phyloP scores from a whole-genome alignment of 176 grass and related monocot genomes.

The Tillandsia fasciculata region DNA sequence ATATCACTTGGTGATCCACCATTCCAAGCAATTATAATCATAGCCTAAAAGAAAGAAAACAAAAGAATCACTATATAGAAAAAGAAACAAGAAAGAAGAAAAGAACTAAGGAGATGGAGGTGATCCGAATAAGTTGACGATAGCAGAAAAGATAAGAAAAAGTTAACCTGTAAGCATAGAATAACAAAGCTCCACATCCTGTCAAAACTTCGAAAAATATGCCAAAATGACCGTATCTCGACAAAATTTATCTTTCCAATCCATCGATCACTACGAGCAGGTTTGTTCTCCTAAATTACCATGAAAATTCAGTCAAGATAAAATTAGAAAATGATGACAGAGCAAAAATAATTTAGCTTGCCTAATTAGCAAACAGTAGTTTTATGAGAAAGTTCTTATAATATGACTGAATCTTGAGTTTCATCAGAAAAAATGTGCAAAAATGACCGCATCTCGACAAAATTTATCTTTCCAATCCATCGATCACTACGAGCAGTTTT shows the following conservation, averaged over 20 bases:
- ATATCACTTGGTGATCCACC: constrained; percentile 80
- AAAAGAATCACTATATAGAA: constrained; percentile 16
- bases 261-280: constrained; percentile 34
- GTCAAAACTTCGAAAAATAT: constrained; percentile 97
- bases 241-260: constrained; percentile 98
- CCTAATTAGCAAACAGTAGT: no score
- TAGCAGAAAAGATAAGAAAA: constrained; percentile 11
- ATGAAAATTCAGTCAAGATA: constrained; percentile 4
- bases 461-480: constrained; percentile 96
- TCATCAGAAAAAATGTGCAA: constrained; percentile 66
- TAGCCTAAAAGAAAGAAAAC: constrained; percentile 43
- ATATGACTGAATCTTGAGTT: no score
- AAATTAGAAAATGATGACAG: neutral
- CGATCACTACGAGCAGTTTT: constrained; percentile 22
- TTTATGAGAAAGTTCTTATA: no score
- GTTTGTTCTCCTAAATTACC: constrained; percentile 46
- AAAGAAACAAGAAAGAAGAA: constrained; percentile 14
- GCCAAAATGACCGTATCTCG: constrained; percentile 91
- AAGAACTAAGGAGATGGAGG: neutral
- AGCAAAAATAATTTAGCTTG: neutral
- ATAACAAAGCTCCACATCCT: constrained; percentile 98
- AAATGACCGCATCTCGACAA: constrained; percentile 88
- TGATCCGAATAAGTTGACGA: constrained; percentile 8
- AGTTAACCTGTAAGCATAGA: constrained; percentile 72
- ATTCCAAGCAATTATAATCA: constrained; percentile 96